These are phyloP conservation scores for Paramecium caudatum DNA, from an alignment of 73 alveolate genomes.

Conservation along the genomic window DNA sequence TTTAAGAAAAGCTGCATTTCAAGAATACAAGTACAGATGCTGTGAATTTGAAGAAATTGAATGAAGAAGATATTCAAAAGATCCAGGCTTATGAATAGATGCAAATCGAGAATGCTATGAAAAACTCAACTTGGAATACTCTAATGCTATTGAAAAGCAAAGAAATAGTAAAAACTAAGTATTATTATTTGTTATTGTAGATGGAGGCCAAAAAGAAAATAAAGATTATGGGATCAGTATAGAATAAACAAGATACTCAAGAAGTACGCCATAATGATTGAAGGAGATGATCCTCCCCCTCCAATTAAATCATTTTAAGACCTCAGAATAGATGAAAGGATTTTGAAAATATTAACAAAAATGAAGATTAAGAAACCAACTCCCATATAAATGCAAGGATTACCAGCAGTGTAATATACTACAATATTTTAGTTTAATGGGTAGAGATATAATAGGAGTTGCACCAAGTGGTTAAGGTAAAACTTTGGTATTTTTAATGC, in stretches of 20 bases:
- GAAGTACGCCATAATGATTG: constrained; percentile 64
- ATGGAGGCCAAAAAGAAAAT: constrained; percentile 77
- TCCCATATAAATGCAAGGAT: constrained; percentile 76
- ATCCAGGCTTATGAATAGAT: constrained; percentile 55
- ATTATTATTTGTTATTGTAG: constrained; percentile 3
- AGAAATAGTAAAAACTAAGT: constrained; percentile 55
- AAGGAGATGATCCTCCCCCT: constrained; percentile 77
- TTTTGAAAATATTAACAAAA: constrained; percentile 60
- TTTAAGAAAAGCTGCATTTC: background rate
- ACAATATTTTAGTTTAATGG: constrained; percentile 84
- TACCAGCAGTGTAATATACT: constrained; percentile 70
- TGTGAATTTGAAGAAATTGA: background rate
- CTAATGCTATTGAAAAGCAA: constrained; percentile 41
- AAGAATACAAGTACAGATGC: background rate
- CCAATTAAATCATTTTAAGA: constrained; percentile 75
- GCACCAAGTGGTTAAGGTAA: constrained; percentile 97
- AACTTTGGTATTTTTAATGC: constrained; percentile 93
- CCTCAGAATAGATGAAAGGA: constrained; percentile 68
- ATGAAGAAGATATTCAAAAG: constrained; percentile 44
- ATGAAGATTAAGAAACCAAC: constrained; percentile 79
- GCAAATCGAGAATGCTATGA: constrained; percentile 68
- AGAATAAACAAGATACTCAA: constrained; percentile 50
- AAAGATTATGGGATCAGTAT: constrained; percentile 66
- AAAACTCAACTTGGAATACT: constrained; percentile 66
- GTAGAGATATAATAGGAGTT: constrained; percentile 93